Evolutionary conservation across 805 yeast genomes (phyloP).

Genomic region (Saccharomycopsis babjevae): DNA sequence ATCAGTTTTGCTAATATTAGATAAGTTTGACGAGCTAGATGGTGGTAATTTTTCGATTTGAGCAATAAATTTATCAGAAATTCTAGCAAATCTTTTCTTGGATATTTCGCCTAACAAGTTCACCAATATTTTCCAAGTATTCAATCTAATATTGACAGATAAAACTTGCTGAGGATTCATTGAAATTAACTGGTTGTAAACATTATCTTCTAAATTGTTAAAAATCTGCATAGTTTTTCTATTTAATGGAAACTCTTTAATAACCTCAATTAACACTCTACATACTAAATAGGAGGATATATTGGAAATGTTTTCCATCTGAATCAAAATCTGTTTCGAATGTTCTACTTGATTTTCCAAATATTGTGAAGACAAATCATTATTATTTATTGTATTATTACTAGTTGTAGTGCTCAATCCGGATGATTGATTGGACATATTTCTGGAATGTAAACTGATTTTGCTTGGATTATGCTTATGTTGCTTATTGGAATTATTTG

Average conservation of each 20-base stretch:
- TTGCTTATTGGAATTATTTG: background rate
- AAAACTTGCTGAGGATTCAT: slow-evolving; percentile 70
- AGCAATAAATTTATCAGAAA: slow-evolving; percentile 87
- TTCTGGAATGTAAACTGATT: slow-evolving; percentile 16
- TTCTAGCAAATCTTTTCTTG: slow-evolving; percentile 69
- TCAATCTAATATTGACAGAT: slow-evolving; percentile 65
- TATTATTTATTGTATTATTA: slow-evolving; percentile 4
- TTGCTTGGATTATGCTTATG: slow-evolving; percentile 1
- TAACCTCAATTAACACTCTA: slow-evolving; percentile 86
- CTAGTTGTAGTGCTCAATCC: background rate
- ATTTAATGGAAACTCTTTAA: slow-evolving; percentile 72
- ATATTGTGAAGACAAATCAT: slow-evolving; percentile 8
- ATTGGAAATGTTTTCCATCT: slow-evolving; percentile 77
- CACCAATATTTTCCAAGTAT: slow-evolving; percentile 91
- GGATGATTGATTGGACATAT: slow-evolving; percentile 12
- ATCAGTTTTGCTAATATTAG: slow-evolving; percentile 29
- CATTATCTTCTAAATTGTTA: slow-evolving; percentile 82
- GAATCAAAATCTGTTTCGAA: slow-evolving; percentile 59
- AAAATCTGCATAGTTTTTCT: slow-evolving; percentile 69
- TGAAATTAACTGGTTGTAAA: slow-evolving; percentile 77
- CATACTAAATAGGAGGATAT: slow-evolving; percentile 84
- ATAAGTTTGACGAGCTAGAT: slow-evolving; percentile 2
- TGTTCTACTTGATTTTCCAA: slow-evolving; percentile 27
- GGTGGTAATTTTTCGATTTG: slow-evolving; percentile 76
- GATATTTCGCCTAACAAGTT: slow-evolving; percentile 87